A percentile compares a stretch with the other conserved stretches of the same genome.
Conservation (phyloP, 371 early-diverging fungal species). For the Mucor sp. region DNA sequence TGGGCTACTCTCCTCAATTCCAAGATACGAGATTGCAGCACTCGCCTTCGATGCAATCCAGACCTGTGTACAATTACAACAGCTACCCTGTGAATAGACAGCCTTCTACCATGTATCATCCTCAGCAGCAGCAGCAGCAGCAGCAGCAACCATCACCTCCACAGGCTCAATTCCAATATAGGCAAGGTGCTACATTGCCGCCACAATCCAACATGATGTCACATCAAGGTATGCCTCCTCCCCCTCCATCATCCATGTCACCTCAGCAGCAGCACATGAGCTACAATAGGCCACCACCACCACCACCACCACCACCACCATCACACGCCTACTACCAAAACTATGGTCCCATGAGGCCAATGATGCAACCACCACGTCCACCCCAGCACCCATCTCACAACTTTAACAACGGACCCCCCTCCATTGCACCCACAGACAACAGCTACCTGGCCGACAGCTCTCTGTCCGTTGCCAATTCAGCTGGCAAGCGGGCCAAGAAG, state of each 20-base stretch:
- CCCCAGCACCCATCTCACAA: background rate
- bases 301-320: conserved; percentile 15
- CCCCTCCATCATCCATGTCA: background rate
- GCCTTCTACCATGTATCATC: conserved; percentile 1
- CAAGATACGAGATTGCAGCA: conserved; percentile 2
- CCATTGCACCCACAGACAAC: conserved; percentile 6
- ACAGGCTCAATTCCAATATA: conserved; percentile 4
- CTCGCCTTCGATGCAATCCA: conserved; percentile 3
- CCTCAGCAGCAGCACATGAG: conserved; percentile 5
- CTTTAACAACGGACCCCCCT: background rate
- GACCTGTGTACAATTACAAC: background rate
- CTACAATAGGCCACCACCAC: conserved; percentile 11
- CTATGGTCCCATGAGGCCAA: conserved; percentile 1
- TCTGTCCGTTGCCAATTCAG: conserved; percentile 30
- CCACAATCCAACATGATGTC: conserved; percentile 6
- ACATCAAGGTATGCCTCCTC: background rate
- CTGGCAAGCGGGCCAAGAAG: conserved; percentile 34
- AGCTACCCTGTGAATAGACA: conserved; percentile 3
- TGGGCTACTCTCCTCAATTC: conserved; percentile 1
- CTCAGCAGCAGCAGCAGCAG: conserved; percentile 10
- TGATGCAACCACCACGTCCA: background rate
- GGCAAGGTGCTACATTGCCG: conserved; percentile 7
- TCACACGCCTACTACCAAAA: conserved; percentile 1
- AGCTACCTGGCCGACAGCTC: conserved; percentile 44
- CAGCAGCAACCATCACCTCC: conserved; percentile 1